Evolutionary conservation across 2,329 filamentous ascomycete genomes (phyloP), one percentile per base, ranked within the genome.

Genomic region (Dactylellina cionopaga): DNA sequence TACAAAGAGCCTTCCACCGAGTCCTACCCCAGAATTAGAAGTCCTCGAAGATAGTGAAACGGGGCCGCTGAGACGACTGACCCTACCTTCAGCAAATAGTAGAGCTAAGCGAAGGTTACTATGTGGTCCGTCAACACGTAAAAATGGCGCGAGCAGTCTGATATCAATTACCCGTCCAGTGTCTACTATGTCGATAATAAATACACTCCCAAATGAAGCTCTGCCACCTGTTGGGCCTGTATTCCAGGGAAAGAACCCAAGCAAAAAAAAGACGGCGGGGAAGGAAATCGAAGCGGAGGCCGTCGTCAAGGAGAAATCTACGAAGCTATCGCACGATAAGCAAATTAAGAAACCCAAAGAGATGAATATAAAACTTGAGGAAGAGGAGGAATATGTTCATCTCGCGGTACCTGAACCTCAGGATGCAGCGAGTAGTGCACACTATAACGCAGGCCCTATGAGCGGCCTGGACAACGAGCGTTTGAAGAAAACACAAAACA

Each of bases 1-100:
- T 9, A 29, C 9, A 4, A 13, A 41, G n/a, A 39, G 19, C 5
- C 49, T 22, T 39, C 27, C 49, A 3, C 37, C 13, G 2, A 43
- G 37, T 19, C 37, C 11, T 22, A 68, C 27, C 27, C 54, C 44
- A 25, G 46, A 60, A 9, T 10, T 10, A 13, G 2, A 3, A 15
- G 9, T 24, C 5, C 9, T 43, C 2, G 5, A 35, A 24, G 22
- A 60, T 17, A n/a, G n/a, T n/a, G 29, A 65, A 22, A 2, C 11
- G 9, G n/a, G 37, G 9, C 49, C 25, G 41, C 25, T 39, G 1
- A 51, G 39, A 47, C 35, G 49, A 39, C 15, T 72, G 52, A 60
- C 68, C 29, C 54, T 72, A 1, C 29, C 59, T 60, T 72, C 68
- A 17, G 68, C 68, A 10, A 31, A 43, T n/a, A 65, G 52, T 72